These are phyloP conservation scores for Nannochloropsis oceanica DNA, from an alignment of 108 stramenopile genomes.

Conservation along the genomic window DNA sequence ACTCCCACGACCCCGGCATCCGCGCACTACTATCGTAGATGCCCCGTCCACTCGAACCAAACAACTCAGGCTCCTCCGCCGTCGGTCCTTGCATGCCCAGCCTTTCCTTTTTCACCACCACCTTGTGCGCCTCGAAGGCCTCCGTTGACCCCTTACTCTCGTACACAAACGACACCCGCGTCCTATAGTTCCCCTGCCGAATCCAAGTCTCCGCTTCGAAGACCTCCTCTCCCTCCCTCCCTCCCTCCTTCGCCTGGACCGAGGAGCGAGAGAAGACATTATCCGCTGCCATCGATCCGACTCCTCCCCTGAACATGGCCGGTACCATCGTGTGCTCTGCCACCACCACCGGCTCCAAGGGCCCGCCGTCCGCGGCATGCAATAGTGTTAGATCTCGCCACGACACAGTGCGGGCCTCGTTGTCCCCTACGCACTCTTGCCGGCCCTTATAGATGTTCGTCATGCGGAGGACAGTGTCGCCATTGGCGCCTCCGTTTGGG, in stretches of 20 bases:
- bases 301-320: background rate
- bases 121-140: background rate
- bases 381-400: background rate
- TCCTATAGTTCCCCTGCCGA: background rate
- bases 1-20: background rate
- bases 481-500: background rate
- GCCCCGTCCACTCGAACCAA: conserved; percentile 14
- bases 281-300: background rate
- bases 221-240: background rate
- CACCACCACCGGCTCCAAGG: background rate
- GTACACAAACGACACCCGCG: background rate
- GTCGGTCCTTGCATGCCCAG: background rate
- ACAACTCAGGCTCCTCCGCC: conserved; percentile 17
- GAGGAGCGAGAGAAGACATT: background rate
- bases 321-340: background rate
- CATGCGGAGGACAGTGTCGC: background rate
- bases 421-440: background rate
- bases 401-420: background rate
- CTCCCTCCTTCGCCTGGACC: background rate
- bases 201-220: background rate
- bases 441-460: background rate
- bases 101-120: background rate
- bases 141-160: background rate
- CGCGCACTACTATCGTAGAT: conserved; percentile 1
- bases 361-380: background rate